Base-by-base conservation (phyloP, 1,284 basidiomycete genomes). In the Trichosporon inkin region DNA sequence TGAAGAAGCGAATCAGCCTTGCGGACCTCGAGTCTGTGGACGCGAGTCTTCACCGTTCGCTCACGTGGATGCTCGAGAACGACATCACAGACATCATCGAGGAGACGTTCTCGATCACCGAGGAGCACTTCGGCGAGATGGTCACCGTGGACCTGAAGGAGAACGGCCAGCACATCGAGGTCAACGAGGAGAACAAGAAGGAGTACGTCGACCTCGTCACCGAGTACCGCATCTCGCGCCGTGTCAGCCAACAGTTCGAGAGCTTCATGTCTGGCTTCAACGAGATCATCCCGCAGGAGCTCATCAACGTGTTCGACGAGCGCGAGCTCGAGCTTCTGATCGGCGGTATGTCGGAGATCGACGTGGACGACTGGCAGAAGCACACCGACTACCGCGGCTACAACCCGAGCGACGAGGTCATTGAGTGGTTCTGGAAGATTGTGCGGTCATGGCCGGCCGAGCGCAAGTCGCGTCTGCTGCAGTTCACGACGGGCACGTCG, bases 381-480 rank as follows among this genome's bases (percentile, higher is more conserved):
- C 83, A 83, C 73, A 85, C 84, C 60, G 83, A 84, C 72, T 84
- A 84, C 78, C 78, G 82, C 55, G 82, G 82, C 54, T 83, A 83
- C 71, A 78, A 77, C 71, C 78, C 77, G 22, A 71, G 71, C 10
- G 92, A 95, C 77, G 88, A 94, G 76, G 95, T 99, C 62, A 92
- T 99, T 66, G 92, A 97, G 76, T 99, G 96, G 96, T 99, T 99
- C 85, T 99, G 96, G 96, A 89, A 98, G 81, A 94, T 92, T 71
- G 90, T 99, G 60, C 87, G 90, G 58, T 87, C 88, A 56, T 99
- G 95, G 95, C 93, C 95, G 7, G 84, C 92, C 0, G 96, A 99
- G 80, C 87, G 92, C 77, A 97, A 98, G 81, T 90, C 90, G 52
- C 88, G 95, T 10, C 80, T 98, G 61, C 79, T 96, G 54, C 95